Evolutionary conservation across 1,284 basidiomycete species (phyloP), one percentile per base, ranked within the genome.

Genomic region (Trichosporon inkin): DNA sequence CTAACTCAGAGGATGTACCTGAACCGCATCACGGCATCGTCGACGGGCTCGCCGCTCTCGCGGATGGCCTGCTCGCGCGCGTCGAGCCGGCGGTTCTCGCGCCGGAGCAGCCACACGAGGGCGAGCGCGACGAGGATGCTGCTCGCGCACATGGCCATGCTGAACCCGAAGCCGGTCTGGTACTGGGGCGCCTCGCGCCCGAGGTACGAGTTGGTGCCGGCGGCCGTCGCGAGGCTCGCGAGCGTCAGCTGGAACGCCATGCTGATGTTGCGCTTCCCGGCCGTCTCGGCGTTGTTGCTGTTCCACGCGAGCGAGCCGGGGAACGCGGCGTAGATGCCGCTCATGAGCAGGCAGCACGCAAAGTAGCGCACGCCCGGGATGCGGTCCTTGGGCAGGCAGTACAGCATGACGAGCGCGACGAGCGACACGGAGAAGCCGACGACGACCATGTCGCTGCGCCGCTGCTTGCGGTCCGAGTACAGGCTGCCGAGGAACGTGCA

Each of bases 181-280:
- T 67, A 67, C 10, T 60, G 10, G 0, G 61, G 61, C 7, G 61
- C 58, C 57, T 62, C 40, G 17, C 24, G 41, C 11, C 37, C 59
- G 20, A 66, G 47, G 56, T 68, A 68, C 36, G 60, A 55, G 56
- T 67, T 67, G 36, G 57, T 67, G n/a, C 66, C 67, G 8, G 58
- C 56, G 5, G 62, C 60, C 0, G 62, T 60, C 2, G 61, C 56
- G 32, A 66, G 56, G 11, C 39, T 60, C 3, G 62, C 67, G 51
- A 67, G 39, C 11, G 62, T 62, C 24, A 65, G 55, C 52, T 56
- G 52, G 61, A 65, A 57, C 13, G 67, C 62, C 47, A 65, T 60
- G 11, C 63, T 47, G 22, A 68, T 61, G 58, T 63, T 63, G 32
- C 61, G 60, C 51, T 67, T 67, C 37, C 66, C 66, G 22, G 57